Percentiles rank a stretch among this genome's conserved stretches.
Conservation (phyloP, 2,329 filamentous ascomycete genomes). For the Sporothrix pseudoabietina region DNA sequence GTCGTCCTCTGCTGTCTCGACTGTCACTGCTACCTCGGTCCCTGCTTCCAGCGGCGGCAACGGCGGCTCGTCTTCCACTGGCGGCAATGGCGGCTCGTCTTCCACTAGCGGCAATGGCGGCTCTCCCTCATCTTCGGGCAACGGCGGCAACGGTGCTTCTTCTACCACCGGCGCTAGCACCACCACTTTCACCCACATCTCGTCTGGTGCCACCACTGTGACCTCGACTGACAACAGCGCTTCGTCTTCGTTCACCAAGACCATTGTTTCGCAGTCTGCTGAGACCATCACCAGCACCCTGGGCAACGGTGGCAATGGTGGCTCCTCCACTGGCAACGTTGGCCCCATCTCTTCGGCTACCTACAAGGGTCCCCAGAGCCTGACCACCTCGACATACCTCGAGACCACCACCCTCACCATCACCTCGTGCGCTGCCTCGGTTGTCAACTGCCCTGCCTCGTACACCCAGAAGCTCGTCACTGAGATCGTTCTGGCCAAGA, state of each 20-base stretch:
- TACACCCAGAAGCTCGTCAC: constrained; percentile 41
- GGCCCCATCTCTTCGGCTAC: constrained; percentile 22
- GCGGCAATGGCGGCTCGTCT: constrained; percentile 12
- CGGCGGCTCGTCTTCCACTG: background rate
- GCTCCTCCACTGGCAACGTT: background rate
- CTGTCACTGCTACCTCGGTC: background rate
- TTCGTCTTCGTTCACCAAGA: constrained; percentile 20
- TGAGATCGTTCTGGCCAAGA: constrained; percentile 36
- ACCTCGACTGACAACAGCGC: constrained; percentile 16
- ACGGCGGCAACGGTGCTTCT: constrained; percentile 28
- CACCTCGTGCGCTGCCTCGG: constrained; percentile 39
- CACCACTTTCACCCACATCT: constrained; percentile 37
- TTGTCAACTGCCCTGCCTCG: constrained; percentile 40
- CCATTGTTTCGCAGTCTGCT: background rate
- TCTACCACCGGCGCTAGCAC: constrained; percentile 30
- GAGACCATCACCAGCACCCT: background rate
- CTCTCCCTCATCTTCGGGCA: constrained; percentile 11
- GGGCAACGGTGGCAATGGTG: background rate
- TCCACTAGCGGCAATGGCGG: background rate
- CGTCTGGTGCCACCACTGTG: constrained; percentile 33
- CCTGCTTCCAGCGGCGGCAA: background rate
- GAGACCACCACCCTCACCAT: constrained; percentile 39
- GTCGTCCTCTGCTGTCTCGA: background rate
- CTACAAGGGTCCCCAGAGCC: constrained; percentile 20
- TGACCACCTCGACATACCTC: constrained; percentile 37